Conservation (phyloP, 2,329 filamentous ascomycete species). For the Lomentospora prolificans region DNA sequence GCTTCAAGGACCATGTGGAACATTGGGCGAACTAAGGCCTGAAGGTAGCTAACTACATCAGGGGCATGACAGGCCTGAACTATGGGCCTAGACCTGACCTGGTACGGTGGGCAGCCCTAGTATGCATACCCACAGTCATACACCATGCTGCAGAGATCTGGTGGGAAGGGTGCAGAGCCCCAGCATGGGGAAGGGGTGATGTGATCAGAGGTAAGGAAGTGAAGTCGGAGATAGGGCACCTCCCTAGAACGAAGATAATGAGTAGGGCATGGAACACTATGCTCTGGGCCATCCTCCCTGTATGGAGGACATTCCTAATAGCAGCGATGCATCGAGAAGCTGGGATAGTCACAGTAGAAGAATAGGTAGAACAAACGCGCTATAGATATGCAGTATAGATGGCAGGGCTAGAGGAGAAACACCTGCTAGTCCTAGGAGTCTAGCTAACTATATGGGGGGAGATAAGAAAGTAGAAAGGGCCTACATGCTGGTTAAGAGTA, state of each 20-base stretch:
- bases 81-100: not conserved
- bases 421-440: not conserved
- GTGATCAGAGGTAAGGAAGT: not conserved
- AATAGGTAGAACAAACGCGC: not conserved
- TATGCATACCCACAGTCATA: not conserved
- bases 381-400: not conserved
- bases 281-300: not conserved
- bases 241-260: not conserved
- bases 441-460: not conserved
- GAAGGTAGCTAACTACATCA: not conserved
- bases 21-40: not conserved
- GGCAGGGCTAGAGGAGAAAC: not conserved
- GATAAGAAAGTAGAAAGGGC: not conserved
- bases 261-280: not conserved
- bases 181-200: not conserved
- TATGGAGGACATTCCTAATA: not conserved
- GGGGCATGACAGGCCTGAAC: not conserved
- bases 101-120: not conserved
- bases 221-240: not conserved
- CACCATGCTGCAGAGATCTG: not conserved
- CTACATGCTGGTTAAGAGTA: too few species aligned
- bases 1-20: not conserved
- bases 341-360: not conserved
- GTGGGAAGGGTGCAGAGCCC: not conserved
- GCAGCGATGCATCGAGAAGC: not conserved